Evolutionary conservation across 768 basidiomycete genomes (phyloP), one percentile per base, ranked within the genome.

Genomic region (Postia placenta): DNA sequence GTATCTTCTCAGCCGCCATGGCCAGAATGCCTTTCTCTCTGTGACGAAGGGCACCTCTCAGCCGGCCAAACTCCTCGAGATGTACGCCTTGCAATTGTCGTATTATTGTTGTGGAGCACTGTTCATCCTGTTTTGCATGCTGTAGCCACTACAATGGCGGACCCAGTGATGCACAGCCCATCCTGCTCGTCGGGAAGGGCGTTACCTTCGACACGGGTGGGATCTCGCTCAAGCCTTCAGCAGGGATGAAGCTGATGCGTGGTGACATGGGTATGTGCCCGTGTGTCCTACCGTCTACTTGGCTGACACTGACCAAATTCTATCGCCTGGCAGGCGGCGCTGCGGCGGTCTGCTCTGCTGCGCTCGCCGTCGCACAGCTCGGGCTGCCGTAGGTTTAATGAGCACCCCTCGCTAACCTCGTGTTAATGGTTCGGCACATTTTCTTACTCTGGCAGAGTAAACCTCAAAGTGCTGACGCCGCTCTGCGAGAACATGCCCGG

Each of bases 161-260:
- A 1, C 61, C 75, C 2, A 69, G 74, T 53, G 67, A 74, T 43
- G 80, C 70, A 0, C 72, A 72, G 46, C 89, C 88, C 2, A 70
- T 89, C 12, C 84, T 80, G 2, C 74, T 90, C 51, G 87, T 93
- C 28, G 91, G 91, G 27, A 92, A 93, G 63, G 91, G 91, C 52
- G 83, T 93, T 61, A 92, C 90, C 14, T 94, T 93, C 55, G 90
- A 94, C 65, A 81, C 82, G 2, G 90, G 90, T 73, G 89, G 89
- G 56, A 92, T 92, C 65, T 86, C 84, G 51, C 68, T 94, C 65
- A 93, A 94, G 67, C 80, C 87, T n/a, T 61, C 74, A 27, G 74
- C 74, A 27, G 78, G 70, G 49, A 92, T 91, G 89, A 89, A 90
- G 63, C 65, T 79, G 4, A 90, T 92, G 87, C 79, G 87, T 35